A percentile compares a stretch with the other conserved stretches of the same genome.
phyloP scores from a whole-genome alignment of 2,329 filamentous ascomycete species.

The Gyromitra esculenta region DNA sequence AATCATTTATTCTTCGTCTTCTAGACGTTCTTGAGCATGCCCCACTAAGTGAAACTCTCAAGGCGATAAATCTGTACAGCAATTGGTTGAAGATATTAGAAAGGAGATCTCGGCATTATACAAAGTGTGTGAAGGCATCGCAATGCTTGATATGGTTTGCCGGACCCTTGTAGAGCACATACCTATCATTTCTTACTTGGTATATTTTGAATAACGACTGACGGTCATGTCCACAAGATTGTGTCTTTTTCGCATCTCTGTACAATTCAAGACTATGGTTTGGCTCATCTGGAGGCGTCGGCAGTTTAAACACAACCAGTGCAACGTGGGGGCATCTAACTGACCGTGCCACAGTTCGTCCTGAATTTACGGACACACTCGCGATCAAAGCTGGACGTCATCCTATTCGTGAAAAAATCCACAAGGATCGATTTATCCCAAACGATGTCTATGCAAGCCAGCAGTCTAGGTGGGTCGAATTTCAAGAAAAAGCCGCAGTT shows the following conservation, averaged over 20 bases:
- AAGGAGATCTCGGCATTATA: slow-evolving; percentile 78
- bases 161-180: slow-evolving; percentile 58
- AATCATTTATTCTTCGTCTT: slow-evolving; percentile 46
- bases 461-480: slow-evolving; percentile 67
- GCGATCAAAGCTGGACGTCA: slow-evolving; percentile 80
- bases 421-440: slow-evolving; percentile 76
- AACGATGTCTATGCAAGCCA: slow-evolving; percentile 89
- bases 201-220: slow-evolving; percentile 57
- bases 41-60: slow-evolving; percentile 33
- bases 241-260: slow-evolving; percentile 78
- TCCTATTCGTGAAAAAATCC: slow-evolving; percentile 79
- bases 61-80: slow-evolving; percentile 74
- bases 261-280: slow-evolving; percentile 70
- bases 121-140: slow-evolving; percentile 84
- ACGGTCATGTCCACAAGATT: slow-evolving; percentile 51
- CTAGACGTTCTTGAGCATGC: slow-evolving; percentile 56
- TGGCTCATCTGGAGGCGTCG: slow-evolving; percentile 41
- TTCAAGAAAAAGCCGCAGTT: slow-evolving; percentile 36
- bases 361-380: slow-evolving; percentile 73
- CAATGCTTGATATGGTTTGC: slow-evolving; percentile 82
- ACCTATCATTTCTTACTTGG: slow-evolving; percentile 24
- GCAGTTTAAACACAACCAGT: slow-evolving; percentile 33
- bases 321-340: slow-evolving; percentile 48
- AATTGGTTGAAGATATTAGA: slow-evolving; percentile 77
- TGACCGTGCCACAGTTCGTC: slow-evolving; percentile 64